Conservation (phyloP, 2,329 filamentous ascomycete species). For the Cadophora gregata region DNA sequence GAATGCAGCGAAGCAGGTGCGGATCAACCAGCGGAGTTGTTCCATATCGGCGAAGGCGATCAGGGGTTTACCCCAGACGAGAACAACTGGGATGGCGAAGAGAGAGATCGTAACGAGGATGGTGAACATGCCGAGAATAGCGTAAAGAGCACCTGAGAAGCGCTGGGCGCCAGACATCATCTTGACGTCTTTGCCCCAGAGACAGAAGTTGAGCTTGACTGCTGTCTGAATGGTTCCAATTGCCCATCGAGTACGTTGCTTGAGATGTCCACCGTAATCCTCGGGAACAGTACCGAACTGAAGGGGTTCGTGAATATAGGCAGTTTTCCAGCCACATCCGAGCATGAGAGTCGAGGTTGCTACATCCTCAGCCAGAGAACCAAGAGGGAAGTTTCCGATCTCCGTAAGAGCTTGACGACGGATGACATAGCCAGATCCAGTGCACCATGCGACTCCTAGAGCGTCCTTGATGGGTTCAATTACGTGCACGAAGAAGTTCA, state of each 20-base stretch:
- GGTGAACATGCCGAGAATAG: slow-evolving; percentile 60
- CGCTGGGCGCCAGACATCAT: slow-evolving; percentile 62
- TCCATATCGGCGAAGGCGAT: slow-evolving; percentile 59
- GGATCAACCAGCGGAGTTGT: slow-evolving; percentile 64
- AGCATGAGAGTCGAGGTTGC: slow-evolving; percentile 64
- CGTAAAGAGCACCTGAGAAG: slow-evolving; percentile 64
- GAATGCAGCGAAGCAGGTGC: slow-evolving; percentile 58
- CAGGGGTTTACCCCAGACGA: slow-evolving; percentile 61
- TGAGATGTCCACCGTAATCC: slow-evolving; percentile 59
- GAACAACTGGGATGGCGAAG: slow-evolving; percentile 64
- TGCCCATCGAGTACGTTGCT: slow-evolving; percentile 63
- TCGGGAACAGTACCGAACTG: slow-evolving; percentile 66
- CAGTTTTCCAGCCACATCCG: slow-evolving; percentile 66
- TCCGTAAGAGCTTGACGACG: slow-evolving; percentile 64
- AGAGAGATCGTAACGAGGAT: slow-evolving; percentile 60
- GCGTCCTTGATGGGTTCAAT: slow-evolving; percentile 54
- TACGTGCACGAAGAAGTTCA: slow-evolving; percentile 64
- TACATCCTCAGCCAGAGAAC: slow-evolving; percentile 65
- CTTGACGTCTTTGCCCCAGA: slow-evolving; percentile 58
- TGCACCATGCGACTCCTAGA: slow-evolving; percentile 63
- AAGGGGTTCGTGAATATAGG: slow-evolving; percentile 63
- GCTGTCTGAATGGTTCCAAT: slow-evolving; percentile 64
- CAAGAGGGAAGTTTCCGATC: slow-evolving; percentile 66
- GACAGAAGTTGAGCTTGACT: slow-evolving; percentile 64
- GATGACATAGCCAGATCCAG: slow-evolving; percentile 66